Conservation (phyloP, 2,329 filamentous ascomycete genomes). For the Botrytis medusae region DNA sequence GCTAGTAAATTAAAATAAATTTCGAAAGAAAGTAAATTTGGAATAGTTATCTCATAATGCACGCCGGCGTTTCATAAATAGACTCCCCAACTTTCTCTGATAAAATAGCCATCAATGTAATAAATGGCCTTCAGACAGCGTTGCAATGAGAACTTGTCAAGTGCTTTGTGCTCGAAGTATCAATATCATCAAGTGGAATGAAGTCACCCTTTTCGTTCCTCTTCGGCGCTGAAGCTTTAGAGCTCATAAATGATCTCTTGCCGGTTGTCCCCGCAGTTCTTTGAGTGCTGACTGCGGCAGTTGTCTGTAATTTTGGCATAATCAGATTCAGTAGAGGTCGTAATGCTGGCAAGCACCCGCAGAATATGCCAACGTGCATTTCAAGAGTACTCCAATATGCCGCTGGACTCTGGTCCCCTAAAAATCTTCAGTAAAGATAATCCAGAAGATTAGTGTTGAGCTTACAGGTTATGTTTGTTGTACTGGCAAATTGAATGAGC, state of each 20-base stretch:
- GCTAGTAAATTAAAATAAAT: not conserved
- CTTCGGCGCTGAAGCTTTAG: not conserved
- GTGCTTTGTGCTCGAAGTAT: not conserved
- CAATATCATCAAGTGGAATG: constrained; percentile 1
- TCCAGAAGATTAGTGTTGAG: not conserved
- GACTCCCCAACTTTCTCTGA: not conserved
- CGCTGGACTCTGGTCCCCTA: not conserved
- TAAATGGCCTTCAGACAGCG: not conserved
- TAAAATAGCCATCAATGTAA: not conserved
- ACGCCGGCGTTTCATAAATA: not conserved
- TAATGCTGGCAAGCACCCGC: constrained; percentile 3
- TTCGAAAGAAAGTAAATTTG: not conserved
- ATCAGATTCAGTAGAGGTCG: not conserved
- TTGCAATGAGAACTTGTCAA: not conserved
- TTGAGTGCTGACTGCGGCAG: not conserved
- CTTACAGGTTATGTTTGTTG: constrained; percentile 11
- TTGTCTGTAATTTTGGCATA: not conserved
- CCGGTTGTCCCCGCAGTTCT: not conserved
- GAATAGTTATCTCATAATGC: not conserved
- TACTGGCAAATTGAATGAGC: not conserved
- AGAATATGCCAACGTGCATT: constrained; percentile 9
- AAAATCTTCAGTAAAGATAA: not conserved
- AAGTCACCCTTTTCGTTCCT: constrained; percentile 4
- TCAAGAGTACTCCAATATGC: constrained; percentile 14
- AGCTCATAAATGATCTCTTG: not conserved